Evolutionary conservation across 805 yeast species (phyloP).

Genomic region (Allodekkera sacchari): DNA sequence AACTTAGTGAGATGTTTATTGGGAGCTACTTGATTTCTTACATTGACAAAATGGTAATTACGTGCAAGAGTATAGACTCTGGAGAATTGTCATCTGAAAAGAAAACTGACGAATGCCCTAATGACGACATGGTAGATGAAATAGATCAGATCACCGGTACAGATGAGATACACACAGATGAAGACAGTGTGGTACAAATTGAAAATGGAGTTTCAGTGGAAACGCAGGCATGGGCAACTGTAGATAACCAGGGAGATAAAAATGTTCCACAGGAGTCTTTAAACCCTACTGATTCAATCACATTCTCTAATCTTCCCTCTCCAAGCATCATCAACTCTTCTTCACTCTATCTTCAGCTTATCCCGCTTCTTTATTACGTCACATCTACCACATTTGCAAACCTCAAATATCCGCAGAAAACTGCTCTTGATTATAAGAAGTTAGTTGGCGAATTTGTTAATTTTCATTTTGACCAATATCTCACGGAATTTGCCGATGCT

Average conservation of each 20-base stretch:
- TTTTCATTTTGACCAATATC: slow-evolving; percentile 27
- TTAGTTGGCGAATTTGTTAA: slow-evolving; percentile 25
- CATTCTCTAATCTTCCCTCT: too few species aligned
- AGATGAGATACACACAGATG: slow-evolving; percentile 11
- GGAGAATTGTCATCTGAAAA: too few species aligned
- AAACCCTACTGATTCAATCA: too few species aligned
- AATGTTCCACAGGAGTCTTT: slow-evolving; percentile 6
- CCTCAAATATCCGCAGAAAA: slow-evolving; percentile 20
- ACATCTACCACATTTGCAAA: slow-evolving; percentile 15
- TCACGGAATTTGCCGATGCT: slow-evolving; percentile 25
- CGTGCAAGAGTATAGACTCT: too few species aligned
- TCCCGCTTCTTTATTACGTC: slow-evolving; percentile 25
- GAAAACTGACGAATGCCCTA: too few species aligned
- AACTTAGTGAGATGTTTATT: too few species aligned
- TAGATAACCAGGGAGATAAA: slow-evolving; percentile 3
- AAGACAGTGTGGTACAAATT: slow-evolving; percentile 19
- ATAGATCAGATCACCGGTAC: neutral
- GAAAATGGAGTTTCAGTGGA: slow-evolving; percentile 1
- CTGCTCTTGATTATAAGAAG: slow-evolving; percentile 22
- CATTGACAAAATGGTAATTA: too few species aligned
- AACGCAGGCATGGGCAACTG: neutral
- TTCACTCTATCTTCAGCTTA: slow-evolving; percentile 27
- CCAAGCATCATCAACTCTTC: slow-evolving; percentile 26
- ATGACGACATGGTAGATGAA: too few species aligned
- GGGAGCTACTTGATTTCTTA: too few species aligned